Conservation (phyloP, 352 stramenopile genomes). For the Pythium myriotylum region DNA sequence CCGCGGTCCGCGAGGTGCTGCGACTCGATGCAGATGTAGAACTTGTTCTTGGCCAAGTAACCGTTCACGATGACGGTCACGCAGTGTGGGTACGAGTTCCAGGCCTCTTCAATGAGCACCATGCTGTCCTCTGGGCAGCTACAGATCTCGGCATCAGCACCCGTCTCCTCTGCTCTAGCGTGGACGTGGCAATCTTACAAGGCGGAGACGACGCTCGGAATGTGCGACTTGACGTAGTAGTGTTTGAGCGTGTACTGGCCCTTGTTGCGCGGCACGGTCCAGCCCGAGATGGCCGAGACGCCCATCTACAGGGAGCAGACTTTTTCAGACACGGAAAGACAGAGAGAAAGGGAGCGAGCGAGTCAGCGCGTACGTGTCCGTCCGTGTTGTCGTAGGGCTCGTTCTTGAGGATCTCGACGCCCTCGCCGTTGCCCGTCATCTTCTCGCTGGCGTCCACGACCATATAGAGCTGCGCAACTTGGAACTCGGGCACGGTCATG, state of each 20-base stretch:
- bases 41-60: slow-evolving; percentile 87
- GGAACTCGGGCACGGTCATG: slow-evolving; percentile 88
- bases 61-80: slow-evolving; percentile 86
- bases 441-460: slow-evolving; percentile 87
- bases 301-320: slow-evolving; percentile 41
- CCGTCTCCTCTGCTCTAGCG: not conserved
- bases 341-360: too few species aligned
- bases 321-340: not conserved
- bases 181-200: slow-evolving; percentile 46
- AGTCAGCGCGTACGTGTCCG: slow-evolving; percentile 45
- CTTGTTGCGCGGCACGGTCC: slow-evolving; percentile 72
- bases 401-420: slow-evolving; percentile 88
- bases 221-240: slow-evolving; percentile 88
- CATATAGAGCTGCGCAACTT: slow-evolving; percentile 88
- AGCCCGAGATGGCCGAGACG: slow-evolving; percentile 75
- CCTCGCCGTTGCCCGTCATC: slow-evolving; percentile 80
- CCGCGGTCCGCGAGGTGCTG: slow-evolving; percentile 64
- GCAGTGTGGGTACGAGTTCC: slow-evolving; percentile 88
- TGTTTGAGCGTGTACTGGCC: slow-evolving; percentile 90
- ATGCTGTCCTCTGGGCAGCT: slow-evolving; percentile 86
- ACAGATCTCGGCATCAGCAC: slow-evolving; percentile 5
- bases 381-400: slow-evolving; percentile 87
- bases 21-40: slow-evolving; percentile 87
- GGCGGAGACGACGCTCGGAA: slow-evolving; percentile 76
- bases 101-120: slow-evolving; percentile 85